Percentiles rank a stretch among this genome's conserved stretches.
These are phyloP conservation scores for Cryptococcus wingfieldii DNA, from an alignment of 1,284 basidiomycete genomes.

Conservation along the genomic window DNA sequence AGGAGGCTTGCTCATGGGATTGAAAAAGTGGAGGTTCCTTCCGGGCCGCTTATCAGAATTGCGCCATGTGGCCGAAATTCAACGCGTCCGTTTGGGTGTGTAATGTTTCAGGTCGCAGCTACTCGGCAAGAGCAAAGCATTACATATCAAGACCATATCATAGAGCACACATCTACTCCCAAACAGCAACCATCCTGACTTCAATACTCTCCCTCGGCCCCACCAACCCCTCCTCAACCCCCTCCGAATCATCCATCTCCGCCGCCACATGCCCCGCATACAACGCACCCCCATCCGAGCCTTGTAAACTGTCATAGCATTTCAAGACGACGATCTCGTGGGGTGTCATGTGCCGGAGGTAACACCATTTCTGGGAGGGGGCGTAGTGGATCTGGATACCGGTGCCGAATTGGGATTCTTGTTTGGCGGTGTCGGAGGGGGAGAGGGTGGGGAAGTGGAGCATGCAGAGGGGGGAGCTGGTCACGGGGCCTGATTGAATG, in stretches of 20 bases:
- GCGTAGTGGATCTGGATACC: constrained; percentile 21
- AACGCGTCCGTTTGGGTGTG: no score
- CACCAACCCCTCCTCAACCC: not conserved
- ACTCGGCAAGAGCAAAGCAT: no score
- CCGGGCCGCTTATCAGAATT: no score
- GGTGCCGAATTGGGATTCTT: constrained; percentile 20
- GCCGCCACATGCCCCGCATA: constrained; percentile 9
- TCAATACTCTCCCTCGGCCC: constrained; percentile 1
- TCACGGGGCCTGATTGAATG: constrained; percentile 17
- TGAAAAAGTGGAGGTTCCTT: no score
- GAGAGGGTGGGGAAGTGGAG: constrained; percentile 13
- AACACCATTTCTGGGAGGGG: constrained; percentile 27
- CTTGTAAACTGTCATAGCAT: constrained; percentile 22
- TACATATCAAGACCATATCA: no score
- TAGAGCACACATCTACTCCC: constrained; percentile 11
- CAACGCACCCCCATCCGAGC: constrained; percentile 7
- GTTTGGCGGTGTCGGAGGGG: constrained; percentile 9
- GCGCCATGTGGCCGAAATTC: no score
- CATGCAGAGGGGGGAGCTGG: constrained; percentile 32
- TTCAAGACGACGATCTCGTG: constrained; percentile 35
- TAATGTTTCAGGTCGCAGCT: no score
- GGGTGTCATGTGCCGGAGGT: constrained; percentile 33
- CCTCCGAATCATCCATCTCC: constrained; percentile 3
- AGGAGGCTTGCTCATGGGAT: no score
- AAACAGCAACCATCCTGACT: constrained; percentile 24